Conservation (phyloP, 2,329 filamentous ascomycete species). For the Capronia epimyces region DNA sequence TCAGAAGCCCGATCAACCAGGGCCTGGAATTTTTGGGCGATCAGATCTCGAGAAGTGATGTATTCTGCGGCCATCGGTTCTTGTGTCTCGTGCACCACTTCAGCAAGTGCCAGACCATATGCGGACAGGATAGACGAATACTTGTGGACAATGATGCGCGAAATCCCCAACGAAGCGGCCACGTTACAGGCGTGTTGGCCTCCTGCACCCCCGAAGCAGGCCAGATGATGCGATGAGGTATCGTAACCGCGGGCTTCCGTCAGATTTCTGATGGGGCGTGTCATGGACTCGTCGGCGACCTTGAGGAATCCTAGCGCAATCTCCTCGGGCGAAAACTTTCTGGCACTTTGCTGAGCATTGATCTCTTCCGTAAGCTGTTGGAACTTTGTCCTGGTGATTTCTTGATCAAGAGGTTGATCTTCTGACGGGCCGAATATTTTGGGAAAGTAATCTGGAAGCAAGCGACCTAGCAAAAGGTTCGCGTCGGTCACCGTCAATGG, state of each 20-base stretch:
- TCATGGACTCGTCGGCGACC: slow-evolving; percentile 41
- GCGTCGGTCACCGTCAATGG: slow-evolving; percentile 90
- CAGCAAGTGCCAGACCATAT: slow-evolving; percentile 42
- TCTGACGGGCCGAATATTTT: slow-evolving; percentile 86
- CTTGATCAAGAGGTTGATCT: slow-evolving; percentile 55
- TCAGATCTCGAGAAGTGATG: too few species aligned
- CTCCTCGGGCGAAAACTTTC: slow-evolving; percentile 30
- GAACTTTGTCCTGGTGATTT: slow-evolving; percentile 39
- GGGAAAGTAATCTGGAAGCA: slow-evolving; percentile 69
- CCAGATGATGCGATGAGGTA: slow-evolving; percentile 30
- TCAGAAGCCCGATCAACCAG: slow-evolving; percentile 50
- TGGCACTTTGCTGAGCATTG: slow-evolving; percentile 34
- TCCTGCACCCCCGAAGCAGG: slow-evolving; percentile 33
- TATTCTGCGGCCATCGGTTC: too few species aligned
- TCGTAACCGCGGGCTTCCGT: slow-evolving; percentile 29
- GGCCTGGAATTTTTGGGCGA: slow-evolving; percentile 43
- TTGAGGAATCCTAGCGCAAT: slow-evolving; percentile 40
- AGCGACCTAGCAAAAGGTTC: slow-evolving; percentile 74
- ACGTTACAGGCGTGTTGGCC: slow-evolving; percentile 41
- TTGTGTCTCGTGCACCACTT: slow-evolving; percentile 37
- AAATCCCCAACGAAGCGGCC: slow-evolving; percentile 40
- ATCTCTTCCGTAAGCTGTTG: slow-evolving; percentile 40
- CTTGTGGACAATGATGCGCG: slow-evolving; percentile 36
- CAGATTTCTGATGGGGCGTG: slow-evolving; percentile 30
- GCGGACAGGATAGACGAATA: slow-evolving; percentile 42